Percentiles rank a stretch among this genome's conserved stretches.
Evolutionary conservation across 2,329 filamentous ascomycete species (phyloP).

Genomic region (Pyricularia grisea): DNA sequence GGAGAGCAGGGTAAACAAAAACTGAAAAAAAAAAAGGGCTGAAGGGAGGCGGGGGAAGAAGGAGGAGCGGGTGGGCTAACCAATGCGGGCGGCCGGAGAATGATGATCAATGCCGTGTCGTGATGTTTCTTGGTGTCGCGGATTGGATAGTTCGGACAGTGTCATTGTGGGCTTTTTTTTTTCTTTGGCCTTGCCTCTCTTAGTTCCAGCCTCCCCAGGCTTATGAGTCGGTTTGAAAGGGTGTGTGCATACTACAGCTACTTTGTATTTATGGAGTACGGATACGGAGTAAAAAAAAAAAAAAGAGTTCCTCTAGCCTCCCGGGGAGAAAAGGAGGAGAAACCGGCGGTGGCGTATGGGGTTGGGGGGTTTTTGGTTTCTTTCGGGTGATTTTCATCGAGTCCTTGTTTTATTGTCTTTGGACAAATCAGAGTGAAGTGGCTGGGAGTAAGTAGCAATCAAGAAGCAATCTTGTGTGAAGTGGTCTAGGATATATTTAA

Average conservation of each 20-base stretch:
- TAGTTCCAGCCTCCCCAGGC: not conserved
- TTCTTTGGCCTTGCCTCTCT: not conserved
- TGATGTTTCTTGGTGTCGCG: not conserved
- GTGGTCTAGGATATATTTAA: not conserved
- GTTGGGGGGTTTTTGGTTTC: not conserved
- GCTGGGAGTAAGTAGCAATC: not conserved
- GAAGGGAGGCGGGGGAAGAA: not conserved
- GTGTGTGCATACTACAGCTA: not conserved
- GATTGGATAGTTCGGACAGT: too few species aligned
- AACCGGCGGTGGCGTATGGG: not conserved
- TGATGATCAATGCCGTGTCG: slow-evolving; percentile 1
- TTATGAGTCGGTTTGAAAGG: not conserved
- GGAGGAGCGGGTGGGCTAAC: not conserved
- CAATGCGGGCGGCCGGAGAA: not conserved
- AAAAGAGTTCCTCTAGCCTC: not conserved
- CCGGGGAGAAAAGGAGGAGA: not conserved
- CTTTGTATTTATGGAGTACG: not conserved
- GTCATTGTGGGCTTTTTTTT: not conserved
- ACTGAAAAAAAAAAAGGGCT: not conserved
- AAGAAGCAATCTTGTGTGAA: not conserved
- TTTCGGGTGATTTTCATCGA: not conserved
- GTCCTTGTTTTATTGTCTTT: not conserved
- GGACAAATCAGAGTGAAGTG: not conserved
- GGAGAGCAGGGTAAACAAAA: not conserved
- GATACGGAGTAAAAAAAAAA: too few species aligned